Evolutionary conservation across 768 basidiomycete species (phyloP).

Genomic region (Termitomyces sp.): DNA sequence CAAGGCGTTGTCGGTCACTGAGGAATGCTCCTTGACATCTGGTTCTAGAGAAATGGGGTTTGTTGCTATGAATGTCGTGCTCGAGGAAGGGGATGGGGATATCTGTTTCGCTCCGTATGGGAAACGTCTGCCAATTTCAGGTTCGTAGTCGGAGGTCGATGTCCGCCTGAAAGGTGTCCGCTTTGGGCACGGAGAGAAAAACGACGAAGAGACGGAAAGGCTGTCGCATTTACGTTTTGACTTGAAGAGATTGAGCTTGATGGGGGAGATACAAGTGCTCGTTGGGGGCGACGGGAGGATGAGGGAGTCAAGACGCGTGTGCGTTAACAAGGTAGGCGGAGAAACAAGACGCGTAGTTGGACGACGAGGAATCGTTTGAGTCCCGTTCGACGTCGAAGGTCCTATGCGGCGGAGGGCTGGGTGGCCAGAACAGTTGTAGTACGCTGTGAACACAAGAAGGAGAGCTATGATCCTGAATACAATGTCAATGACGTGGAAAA

Average conservation of each 20-base stretch:
- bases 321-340: background rate
- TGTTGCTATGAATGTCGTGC: background rate
- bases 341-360: background rate
- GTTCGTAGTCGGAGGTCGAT: background rate
- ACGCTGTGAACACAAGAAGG: background rate
- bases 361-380: background rate
- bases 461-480: slow-evolving; percentile 1
- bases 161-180: background rate
- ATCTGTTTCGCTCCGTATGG: background rate
- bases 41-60: too few relatives aligned
- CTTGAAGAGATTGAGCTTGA: background rate
- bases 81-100: background rate
- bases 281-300: background rate
- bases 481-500: background rate
- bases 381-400: background rate
- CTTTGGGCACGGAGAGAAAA: slow-evolving; percentile 9
- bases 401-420: background rate
- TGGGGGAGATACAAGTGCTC: background rate
- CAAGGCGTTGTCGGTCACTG: background rate
- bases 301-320: background rate
- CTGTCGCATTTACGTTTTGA: background rate
- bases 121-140: background rate
- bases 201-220: slow-evolving; percentile 5
- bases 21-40: background rate
- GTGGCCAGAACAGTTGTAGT: background rate